Evolutionary conservation across 2,329 filamentous ascomycete species (phyloP).

Genomic region (Paraconiothyrium brasiliense): DNA sequence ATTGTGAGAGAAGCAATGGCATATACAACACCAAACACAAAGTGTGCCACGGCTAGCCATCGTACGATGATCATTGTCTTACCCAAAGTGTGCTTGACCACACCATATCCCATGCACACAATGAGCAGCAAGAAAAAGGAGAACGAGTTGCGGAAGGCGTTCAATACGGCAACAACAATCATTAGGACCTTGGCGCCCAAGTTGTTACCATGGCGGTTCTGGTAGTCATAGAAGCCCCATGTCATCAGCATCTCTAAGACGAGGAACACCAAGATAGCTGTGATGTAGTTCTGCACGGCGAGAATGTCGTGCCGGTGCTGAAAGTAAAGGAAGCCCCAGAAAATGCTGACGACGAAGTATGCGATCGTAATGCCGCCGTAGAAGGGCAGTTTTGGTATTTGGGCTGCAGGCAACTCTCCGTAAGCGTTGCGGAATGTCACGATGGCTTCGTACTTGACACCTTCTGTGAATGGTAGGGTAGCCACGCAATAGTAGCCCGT

Average conservation of each 20-base stretch:
- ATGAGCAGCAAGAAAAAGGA: slow-evolving; percentile 98
- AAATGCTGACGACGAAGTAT: slow-evolving; percentile 85
- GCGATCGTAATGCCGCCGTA: slow-evolving; percentile 94
- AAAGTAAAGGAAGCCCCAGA: slow-evolving; percentile 95
- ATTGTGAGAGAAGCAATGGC: slow-evolving; percentile 88
- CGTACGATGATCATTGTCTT: slow-evolving; percentile 95
- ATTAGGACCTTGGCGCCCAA: slow-evolving; percentile 84
- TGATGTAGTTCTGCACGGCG: slow-evolving; percentile 98
- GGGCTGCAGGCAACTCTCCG: slow-evolving; percentile 91
- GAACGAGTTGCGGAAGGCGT: slow-evolving; percentile 94
- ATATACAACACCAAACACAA: slow-evolving; percentile 93
- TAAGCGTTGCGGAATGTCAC: slow-evolving; percentile 96
- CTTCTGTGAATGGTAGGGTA: slow-evolving; percentile 73
- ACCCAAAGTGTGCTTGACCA: slow-evolving; percentile 92
- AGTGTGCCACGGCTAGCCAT: slow-evolving; percentile 89
- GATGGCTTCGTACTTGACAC: slow-evolving; percentile 76
- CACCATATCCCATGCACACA: slow-evolving; percentile 99
- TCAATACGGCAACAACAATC: slow-evolving; percentile 89
- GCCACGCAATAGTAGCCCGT: slow-evolving; percentile 97
- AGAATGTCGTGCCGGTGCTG: slow-evolving; percentile 94
- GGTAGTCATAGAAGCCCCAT: slow-evolving; percentile 98
- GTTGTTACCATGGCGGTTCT: slow-evolving; percentile 89
- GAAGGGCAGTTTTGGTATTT: slow-evolving; percentile 96
- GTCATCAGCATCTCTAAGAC: slow-evolving; percentile 98
- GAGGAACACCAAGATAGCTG: slow-evolving; percentile 92